Conservation (phyloP, 2,329 filamentous ascomycete species). For the Fonsecaea multimorphosa region DNA sequence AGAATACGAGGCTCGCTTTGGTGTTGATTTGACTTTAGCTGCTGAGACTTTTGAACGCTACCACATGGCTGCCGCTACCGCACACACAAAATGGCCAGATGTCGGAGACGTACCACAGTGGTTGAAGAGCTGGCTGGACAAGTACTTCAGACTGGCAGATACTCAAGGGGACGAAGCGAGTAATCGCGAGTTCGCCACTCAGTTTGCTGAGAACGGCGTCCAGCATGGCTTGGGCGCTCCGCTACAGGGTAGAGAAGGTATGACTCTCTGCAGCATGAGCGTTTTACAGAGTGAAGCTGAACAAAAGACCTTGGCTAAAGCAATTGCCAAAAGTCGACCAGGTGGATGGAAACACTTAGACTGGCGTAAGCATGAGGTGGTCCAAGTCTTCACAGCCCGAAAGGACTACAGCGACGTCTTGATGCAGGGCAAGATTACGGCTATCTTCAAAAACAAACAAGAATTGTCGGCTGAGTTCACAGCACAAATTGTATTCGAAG, state of each 20-base stretch:
- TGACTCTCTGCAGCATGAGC: neutral
- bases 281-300: neutral
- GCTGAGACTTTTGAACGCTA: neutral
- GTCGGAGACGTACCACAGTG: constrained; percentile 5
- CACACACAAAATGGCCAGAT: constrained; percentile 1
- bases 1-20: neutral
- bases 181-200: neutral
- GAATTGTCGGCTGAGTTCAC: neutral
- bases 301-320: neutral
- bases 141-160: neutral
- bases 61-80: neutral
- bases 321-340: neutral
- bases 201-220: constrained; percentile 1
- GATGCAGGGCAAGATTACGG: constrained; percentile 5
- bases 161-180: constrained; percentile 9
- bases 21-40: neutral
- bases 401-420: constrained; percentile 2
- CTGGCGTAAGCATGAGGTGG: constrained; percentile 2
- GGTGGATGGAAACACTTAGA: constrained; percentile 2
- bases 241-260: constrained; percentile 1
- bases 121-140: constrained; percentile 1
- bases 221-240: constrained; percentile 1
- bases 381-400: constrained; percentile 4
- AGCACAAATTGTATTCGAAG: neutral
- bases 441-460: constrained; percentile 5